Evolutionary conservation across 495 filamentous ascomycete genomes (phyloP).

Genomic region (Penicillium herquei): DNA sequence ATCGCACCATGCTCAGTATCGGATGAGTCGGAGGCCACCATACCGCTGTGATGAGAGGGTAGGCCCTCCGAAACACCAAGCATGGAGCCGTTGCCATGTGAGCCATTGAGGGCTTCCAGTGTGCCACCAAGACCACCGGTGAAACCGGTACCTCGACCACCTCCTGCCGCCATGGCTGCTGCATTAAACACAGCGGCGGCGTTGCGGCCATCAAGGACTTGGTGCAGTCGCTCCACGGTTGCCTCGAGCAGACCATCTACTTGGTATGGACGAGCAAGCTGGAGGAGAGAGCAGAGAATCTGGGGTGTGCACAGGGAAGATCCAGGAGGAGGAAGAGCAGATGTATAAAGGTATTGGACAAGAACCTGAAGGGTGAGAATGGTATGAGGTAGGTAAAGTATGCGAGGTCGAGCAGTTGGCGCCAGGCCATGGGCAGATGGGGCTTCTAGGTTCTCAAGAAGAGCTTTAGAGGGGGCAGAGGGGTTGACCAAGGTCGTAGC

Average conservation of each 20-base stretch:
- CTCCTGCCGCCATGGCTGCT: constrained; percentile 95
- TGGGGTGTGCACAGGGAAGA: constrained; percentile 88
- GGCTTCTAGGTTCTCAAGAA: constrained; percentile 43
- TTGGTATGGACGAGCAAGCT: constrained; percentile 89
- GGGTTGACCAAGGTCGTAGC: constrained; percentile 57
- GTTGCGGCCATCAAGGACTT: constrained; percentile 86
- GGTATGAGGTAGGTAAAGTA: constrained; percentile 91
- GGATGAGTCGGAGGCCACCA: constrained; percentile 42
- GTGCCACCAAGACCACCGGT: constrained; percentile 44
- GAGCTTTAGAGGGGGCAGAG: constrained; percentile 43
- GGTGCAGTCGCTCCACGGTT: constrained; percentile 85
- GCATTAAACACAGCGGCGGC: constrained; percentile 98
- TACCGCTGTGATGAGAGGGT: constrained; percentile 28
- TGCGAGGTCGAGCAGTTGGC: constrained; percentile 73
- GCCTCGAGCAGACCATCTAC: constrained; percentile 91
- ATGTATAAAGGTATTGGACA: constrained; percentile 90
- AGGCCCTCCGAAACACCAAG: constrained; percentile 19
- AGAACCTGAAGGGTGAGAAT: constrained; percentile 82
- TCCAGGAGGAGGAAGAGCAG: constrained; percentile 70
- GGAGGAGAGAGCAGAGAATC: constrained; percentile 90
- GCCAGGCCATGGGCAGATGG: constrained; percentile 54
- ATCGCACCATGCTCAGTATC: constrained; percentile 44
- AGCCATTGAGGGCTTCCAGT: constrained; percentile 43
- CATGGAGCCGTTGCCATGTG: constrained; percentile 18
- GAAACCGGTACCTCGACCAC: constrained; percentile 68